These are phyloP conservation scores for Kazachstania martiniae DNA, from an alignment of 805 yeast species.

Conservation along the genomic window DNA sequence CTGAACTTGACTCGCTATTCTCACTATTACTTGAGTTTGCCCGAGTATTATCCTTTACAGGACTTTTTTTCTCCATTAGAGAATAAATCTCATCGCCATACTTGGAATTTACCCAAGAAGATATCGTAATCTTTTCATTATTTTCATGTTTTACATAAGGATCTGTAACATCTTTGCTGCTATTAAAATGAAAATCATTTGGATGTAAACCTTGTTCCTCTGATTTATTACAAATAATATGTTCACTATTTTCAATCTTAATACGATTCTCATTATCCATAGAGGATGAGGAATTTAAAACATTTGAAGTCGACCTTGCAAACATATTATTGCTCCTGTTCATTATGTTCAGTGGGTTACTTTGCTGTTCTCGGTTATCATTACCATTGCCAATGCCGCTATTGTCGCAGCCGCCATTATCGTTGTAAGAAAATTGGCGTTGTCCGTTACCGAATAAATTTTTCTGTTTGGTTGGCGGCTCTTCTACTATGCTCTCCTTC, in stretches of 20 bases:
- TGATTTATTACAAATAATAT: no score
- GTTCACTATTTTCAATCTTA: not conserved
- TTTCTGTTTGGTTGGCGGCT: no score
- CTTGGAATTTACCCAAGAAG: constrained; percentile 20
- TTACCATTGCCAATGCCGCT: not conserved
- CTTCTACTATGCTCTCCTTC: no score
- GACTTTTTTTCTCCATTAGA: constrained; percentile 5
- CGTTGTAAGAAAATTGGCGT: no score
- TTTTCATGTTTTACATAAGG: constrained; percentile 15
- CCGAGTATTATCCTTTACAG: no score
- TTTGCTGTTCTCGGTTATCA: not conserved
- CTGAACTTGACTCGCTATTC: constrained; percentile 1
- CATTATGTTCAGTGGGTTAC: not conserved
- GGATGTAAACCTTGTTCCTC: constrained; percentile 19
- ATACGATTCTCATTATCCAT: not conserved
- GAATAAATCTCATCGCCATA: constrained; percentile 18
- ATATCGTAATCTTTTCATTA: constrained; percentile 8
- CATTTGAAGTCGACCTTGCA: no score
- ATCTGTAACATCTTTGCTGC: constrained; percentile 15
- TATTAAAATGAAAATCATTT: constrained; percentile 16
- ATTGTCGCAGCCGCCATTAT: not conserved
- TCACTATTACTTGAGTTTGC: not conserved
- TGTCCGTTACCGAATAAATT: no score
- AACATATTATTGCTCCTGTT: not conserved
- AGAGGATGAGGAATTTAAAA: no score